Conservation (phyloP, 1,284 basidiomycete species). For the Neotropicomus parvogracilis region DNA sequence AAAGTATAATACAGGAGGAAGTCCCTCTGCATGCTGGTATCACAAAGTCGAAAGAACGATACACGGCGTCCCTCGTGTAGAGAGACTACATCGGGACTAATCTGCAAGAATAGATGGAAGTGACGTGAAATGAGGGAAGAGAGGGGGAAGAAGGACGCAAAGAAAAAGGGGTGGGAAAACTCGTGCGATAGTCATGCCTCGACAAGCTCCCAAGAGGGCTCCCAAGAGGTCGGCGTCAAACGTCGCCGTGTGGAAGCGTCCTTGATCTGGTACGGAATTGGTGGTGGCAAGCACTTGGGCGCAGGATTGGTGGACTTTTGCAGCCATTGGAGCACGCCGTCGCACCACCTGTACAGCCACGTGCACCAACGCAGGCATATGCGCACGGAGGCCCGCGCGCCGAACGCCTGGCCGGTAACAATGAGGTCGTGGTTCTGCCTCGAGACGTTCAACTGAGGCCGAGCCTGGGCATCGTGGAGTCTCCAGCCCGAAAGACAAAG, state of each 20-base stretch:
- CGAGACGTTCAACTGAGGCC: slow-evolving; percentile 24
- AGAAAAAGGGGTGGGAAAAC: background rate
- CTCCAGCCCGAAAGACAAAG: slow-evolving; percentile 26
- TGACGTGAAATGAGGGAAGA: background rate
- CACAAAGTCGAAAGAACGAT: slow-evolving; percentile 4
- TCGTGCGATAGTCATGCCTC: background rate
- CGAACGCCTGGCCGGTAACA: slow-evolving; percentile 28
- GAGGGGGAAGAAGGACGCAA: background rate
- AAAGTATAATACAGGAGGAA: slow-evolving; percentile 1
- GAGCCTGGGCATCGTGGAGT: slow-evolving; percentile 22
- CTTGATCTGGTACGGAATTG: slow-evolving; percentile 5
- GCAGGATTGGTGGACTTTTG: background rate
- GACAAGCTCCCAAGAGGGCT: background rate
- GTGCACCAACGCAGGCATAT: slow-evolving; percentile 27
- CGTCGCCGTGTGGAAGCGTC: slow-evolving; percentile 5
- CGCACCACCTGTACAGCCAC: slow-evolving; percentile 19
- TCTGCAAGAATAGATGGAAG: background rate
- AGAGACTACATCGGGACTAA: background rate
- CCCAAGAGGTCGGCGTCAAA: background rate
- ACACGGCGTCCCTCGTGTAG: slow-evolving; percentile 1
- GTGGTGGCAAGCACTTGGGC: background rate
- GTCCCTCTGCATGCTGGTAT: slow-evolving; percentile 9
- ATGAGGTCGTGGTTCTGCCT: slow-evolving; percentile 27
- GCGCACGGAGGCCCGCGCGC: slow-evolving; percentile 23
- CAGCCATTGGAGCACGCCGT: slow-evolving; percentile 10